Evolutionary conservation across 2,329 filamentous ascomycete genomes (phyloP).

Genomic region (Neoarthrinium moseri): DNA sequence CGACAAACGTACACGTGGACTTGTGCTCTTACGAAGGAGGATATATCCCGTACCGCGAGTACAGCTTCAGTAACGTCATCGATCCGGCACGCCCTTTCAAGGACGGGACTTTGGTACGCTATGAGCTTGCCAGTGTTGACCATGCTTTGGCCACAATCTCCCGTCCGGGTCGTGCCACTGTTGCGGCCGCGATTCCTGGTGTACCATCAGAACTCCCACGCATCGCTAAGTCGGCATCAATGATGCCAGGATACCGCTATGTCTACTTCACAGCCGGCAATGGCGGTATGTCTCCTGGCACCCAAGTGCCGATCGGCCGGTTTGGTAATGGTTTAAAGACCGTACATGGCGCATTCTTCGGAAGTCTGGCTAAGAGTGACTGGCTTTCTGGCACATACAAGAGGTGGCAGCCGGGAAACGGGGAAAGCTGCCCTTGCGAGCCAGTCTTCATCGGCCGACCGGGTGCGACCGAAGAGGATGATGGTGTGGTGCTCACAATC

Average conservation of each 20-base stretch:
- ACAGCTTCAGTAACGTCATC: slow-evolving; percentile 31
- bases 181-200: slow-evolving; percentile 13
- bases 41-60: slow-evolving; percentile 14
- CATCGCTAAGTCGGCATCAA: slow-evolving; percentile 15
- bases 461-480: slow-evolving; percentile 14
- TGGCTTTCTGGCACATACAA: slow-evolving; percentile 15
- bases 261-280: slow-evolving; percentile 16
- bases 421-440: slow-evolving; percentile 13
- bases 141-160: background rate
- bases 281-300: slow-evolving; percentile 13
- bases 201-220: slow-evolving; percentile 16
- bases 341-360: slow-evolving; percentile 13
- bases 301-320: slow-evolving; percentile 15
- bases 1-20: slow-evolving; percentile 15
- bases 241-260: slow-evolving; percentile 14
- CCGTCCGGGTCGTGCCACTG: slow-evolving; percentile 9
- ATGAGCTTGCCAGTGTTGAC: slow-evolving; percentile 12
- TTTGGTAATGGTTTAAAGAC: slow-evolving; percentile 7
- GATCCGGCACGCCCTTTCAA: slow-evolving; percentile 5
- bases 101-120: slow-evolving; percentile 12
- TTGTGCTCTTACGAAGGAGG: slow-evolving; percentile 15
- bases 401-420: slow-evolving; percentile 14
- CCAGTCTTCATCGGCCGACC: slow-evolving; percentile 15
- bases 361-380: slow-evolving; percentile 16
- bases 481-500: slow-evolving; percentile 16